Conservation (phyloP, 2,329 filamentous ascomycete species). For the Fusarium continuum region DNA sequence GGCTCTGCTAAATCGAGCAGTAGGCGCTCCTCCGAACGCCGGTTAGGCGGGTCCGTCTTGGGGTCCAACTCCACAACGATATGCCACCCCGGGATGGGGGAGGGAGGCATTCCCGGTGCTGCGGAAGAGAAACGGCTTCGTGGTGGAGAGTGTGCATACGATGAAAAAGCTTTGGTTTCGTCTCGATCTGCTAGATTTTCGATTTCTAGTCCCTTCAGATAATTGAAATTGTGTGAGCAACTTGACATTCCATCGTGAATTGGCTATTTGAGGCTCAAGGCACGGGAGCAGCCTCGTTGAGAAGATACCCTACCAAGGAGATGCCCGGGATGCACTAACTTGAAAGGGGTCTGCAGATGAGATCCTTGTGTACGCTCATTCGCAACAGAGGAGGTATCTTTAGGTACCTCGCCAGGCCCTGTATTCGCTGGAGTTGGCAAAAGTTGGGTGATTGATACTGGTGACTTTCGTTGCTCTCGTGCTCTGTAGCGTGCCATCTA, state of each 20-base stretch:
- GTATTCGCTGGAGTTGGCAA: slow-evolving; percentile 28
- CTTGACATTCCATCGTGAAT: not conserved
- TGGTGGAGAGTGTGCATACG: not conserved
- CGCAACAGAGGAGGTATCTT: slow-evolving; percentile 8
- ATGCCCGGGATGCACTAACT: slow-evolving; percentile 19
- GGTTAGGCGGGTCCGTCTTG: slow-evolving; percentile 36
- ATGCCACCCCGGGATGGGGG: slow-evolving; percentile 39
- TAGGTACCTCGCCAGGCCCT: slow-evolving; percentile 18
- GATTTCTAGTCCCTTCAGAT: not conserved
- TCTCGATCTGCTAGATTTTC: not conserved
- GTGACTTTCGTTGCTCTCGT: slow-evolving; percentile 6
- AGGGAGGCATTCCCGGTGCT: slow-evolving; percentile 34
- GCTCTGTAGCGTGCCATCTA: not conserved
- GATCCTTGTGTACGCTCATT: slow-evolving; percentile 19
- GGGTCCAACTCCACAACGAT: slow-evolving; percentile 20
- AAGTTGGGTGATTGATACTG: slow-evolving; percentile 3
- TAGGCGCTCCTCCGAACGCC: slow-evolving; percentile 39
- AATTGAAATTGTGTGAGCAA: not conserved
- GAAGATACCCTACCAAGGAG: slow-evolving; percentile 18
- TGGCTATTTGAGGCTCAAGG: slow-evolving; percentile 21
- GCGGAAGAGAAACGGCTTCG: slow-evolving; percentile 28
- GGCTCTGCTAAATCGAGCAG: slow-evolving; percentile 26
- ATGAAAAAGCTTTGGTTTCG: not conserved
- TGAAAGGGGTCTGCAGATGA: slow-evolving; percentile 32
- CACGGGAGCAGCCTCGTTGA: slow-evolving; percentile 20